Evolutionary conservation across 768 basidiomycete genomes (phyloP).

Genomic region (Russula emetica): DNA sequence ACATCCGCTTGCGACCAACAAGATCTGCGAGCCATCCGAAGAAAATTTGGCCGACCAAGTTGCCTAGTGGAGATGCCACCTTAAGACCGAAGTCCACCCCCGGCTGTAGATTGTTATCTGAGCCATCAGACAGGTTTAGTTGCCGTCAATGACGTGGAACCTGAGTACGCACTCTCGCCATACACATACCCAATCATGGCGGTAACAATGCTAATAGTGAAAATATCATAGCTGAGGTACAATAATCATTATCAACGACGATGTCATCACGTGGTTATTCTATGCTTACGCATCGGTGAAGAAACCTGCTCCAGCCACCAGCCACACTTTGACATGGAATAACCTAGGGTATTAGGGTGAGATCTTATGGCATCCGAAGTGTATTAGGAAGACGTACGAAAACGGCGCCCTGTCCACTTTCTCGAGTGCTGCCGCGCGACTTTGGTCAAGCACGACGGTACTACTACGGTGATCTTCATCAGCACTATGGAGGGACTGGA

Average conservation of each 20-base stretch:
- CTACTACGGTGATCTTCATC: not conserved
- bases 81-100: slow-evolving; percentile 40
- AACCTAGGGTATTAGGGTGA: slow-evolving; percentile 31
- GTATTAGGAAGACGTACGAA: slow-evolving; percentile 48
- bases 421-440: slow-evolving; percentile 74
- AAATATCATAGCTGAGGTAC: slow-evolving; percentile 65
- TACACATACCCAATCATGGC: slow-evolving; percentile 85
- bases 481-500: slow-evolving; percentile 4
- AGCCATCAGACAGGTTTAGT: not conserved
- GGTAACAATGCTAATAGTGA: slow-evolving; percentile 82
- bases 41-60: slow-evolving; percentile 41
- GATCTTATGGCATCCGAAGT: not conserved
- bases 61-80: slow-evolving; percentile 42
- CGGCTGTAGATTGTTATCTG: slow-evolving; percentile 40
- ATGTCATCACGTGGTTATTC: not conserved
- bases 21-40: slow-evolving; percentile 46
- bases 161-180: slow-evolving; percentile 33
- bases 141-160: not conserved
- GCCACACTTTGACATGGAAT: slow-evolving; percentile 48
- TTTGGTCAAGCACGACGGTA: slow-evolving; percentile 49
- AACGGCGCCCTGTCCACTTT: slow-evolving; percentile 87
- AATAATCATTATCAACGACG: not conserved
- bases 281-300: slow-evolving; percentile 74
- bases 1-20: slow-evolving; percentile 53
- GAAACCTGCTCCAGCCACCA: slow-evolving; percentile 75